Conservation (phyloP, 352 stramenopile species). For the Blastocystis sp. region DNA sequence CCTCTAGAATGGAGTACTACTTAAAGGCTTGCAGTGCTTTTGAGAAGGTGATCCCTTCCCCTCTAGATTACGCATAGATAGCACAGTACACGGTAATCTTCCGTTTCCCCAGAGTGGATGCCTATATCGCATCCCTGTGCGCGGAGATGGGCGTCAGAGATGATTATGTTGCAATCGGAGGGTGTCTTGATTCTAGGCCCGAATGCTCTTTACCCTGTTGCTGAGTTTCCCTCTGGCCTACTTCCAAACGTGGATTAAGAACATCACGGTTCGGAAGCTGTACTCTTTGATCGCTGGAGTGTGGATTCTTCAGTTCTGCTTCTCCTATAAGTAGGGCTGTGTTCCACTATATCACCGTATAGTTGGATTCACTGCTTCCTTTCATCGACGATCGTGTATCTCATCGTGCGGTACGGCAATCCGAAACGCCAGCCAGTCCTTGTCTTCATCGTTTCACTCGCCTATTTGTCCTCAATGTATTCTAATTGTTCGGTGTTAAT, state of each 20-base stretch:
- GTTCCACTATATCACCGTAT: too few relatives aligned
- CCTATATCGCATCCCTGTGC: background rate
- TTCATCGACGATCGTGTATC: conserved; percentile 16
- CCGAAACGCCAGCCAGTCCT: conserved; percentile 5
- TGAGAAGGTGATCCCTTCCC: background rate
- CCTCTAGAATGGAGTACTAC: background rate
- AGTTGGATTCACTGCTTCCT: conserved; percentile 66
- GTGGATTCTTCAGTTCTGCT: conserved; percentile 58
- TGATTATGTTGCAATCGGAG: conserved; percentile 13
- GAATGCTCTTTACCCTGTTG: conserved; percentile 6
- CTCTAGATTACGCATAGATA: background rate
- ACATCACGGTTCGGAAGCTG: conserved; percentile 8
- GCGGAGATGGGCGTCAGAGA: background rate
- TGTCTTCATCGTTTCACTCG: conserved; percentile 56
- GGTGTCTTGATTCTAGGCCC: background rate
- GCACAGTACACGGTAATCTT: conserved; percentile 33
- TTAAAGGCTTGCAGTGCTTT: background rate
- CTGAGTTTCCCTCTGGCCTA: conserved; percentile 56
- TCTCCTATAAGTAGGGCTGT: conserved; percentile 9
- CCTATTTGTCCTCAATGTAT: conserved; percentile 53
- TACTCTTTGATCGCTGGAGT: conserved; percentile 51
- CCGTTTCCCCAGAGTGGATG: conserved; percentile 19
- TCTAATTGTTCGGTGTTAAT: background rate
- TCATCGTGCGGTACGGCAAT: conserved; percentile 40
- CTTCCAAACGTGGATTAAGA: conserved; percentile 22